Evolutionary conservation across 805 yeast genomes (phyloP), one percentile per base, ranked within the genome.

Genomic region (Saturnispora hagleri): DNA sequence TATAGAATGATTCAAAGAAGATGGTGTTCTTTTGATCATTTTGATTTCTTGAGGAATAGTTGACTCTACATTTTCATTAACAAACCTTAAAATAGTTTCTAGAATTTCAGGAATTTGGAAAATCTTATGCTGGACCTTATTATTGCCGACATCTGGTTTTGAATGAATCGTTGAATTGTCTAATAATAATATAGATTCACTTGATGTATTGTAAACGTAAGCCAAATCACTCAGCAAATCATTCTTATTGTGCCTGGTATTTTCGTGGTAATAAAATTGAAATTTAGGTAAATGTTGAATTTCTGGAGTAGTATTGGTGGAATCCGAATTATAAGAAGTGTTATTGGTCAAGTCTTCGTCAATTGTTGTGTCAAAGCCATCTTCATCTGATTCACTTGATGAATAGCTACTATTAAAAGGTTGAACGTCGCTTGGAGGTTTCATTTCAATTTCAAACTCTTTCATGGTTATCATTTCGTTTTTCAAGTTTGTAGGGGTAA

Each of bases 51-150:
- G 76, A 2, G 91, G 91, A n/a, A 81, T 70, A 8, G 66, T 62
- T 1, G 75, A 70, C 20, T 53, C 44, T 47, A 61, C 66, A 54
- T 74, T 77, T 26, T 69, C 65, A 52, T 84, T 89, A n/a, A 84
- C 83, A 61, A 72, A 79, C 26, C 71, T 68, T 22, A 87, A 66
- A 12, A 89, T 85, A 51, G 73, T 72, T 54, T 72, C 66, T 15
- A 89, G 70, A 49, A 89, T 82, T 64, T 89, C 97, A 0, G 96
- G 96, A 35, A 84, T 81, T 48, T 73, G 71, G 60, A 89, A 84
- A 8, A 89, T 83, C 15, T 33, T 15, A 31, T 54, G 53, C 9
- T 44, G 28, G 12, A 27, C 10, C 28, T 5, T 26, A 18, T 13
- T 35, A 5, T 20, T 33, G 17, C 10, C 4, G 8, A 5, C 13